Conservation (phyloP, 169 alveolate species). For the Perkinsus chesapeaki region DNA sequence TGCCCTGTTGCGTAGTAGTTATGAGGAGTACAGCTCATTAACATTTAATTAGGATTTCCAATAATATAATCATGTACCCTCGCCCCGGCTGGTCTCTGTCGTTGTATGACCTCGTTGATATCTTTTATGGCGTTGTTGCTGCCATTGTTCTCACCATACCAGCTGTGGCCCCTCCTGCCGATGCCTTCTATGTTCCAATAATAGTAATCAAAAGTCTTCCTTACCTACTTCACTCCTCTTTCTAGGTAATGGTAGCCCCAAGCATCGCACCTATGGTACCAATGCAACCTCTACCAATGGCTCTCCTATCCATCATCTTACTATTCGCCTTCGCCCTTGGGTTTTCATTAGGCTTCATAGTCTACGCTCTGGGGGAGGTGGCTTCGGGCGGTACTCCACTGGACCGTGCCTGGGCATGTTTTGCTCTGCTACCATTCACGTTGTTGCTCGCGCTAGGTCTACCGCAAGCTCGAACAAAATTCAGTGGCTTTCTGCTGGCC, state of each 20-base stretch:
- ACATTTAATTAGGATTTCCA: no score
- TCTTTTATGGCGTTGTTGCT: background rate
- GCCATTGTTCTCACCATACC: background rate
- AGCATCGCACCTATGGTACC: no score
- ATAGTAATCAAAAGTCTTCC: no score
- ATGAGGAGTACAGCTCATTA: no score
- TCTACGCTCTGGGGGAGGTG: background rate
- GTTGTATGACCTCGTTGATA: background rate
- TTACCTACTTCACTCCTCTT: no score
- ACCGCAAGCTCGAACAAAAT: background rate
- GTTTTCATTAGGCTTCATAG: background rate
- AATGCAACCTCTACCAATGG: no score
- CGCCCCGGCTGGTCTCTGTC: background rate
- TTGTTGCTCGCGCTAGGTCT: background rate
- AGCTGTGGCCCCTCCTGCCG: background rate
- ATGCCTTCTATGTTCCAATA: background rate
- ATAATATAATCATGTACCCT: background rate
- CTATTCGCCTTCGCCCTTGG: background rate
- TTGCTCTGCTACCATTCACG: background rate
- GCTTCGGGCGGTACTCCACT: background rate
- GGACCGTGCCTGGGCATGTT: background rate
- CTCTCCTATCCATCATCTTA: background rate
- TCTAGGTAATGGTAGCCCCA: no score
- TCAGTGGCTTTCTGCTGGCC: background rate
- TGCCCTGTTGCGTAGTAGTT: no score